Evolutionary conservation across 2,329 filamentous ascomycete species (phyloP).

Genomic region (Colletotrichum cereale): DNA sequence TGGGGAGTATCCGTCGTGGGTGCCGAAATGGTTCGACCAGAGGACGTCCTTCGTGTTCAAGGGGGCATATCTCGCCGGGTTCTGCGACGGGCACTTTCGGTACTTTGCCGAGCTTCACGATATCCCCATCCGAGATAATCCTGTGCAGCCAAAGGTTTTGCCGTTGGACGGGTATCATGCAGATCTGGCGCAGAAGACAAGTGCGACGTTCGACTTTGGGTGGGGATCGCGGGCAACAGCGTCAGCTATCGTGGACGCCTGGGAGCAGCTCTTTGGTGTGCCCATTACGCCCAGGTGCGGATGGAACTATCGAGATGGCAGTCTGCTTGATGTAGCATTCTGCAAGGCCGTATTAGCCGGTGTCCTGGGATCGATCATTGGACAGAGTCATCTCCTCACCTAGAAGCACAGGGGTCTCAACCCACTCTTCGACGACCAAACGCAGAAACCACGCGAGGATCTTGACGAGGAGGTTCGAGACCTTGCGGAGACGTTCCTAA

Average conservation of each 20-base stretch:
- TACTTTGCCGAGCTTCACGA: constrained; percentile 33
- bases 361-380: constrained; percentile 28
- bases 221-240: constrained; percentile 3
- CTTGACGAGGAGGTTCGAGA: constrained; percentile 10
- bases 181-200: constrained; percentile 23
- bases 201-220: constrained; percentile 7
- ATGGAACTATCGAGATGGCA: constrained; percentile 24
- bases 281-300: constrained; percentile 16
- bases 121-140: constrained; percentile 7
- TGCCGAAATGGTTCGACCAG: constrained; percentile 41
- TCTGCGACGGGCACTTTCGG: constrained; percentile 32
- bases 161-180: constrained; percentile 37
- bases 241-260: constrained; percentile 8
- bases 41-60: constrained; percentile 24
- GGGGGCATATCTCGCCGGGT: constrained; percentile 35
- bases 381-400: constrained; percentile 3
- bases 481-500: constrained; percentile 21
- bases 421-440: constrained; percentile 17
- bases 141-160: constrained; percentile 26
- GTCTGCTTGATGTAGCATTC: constrained; percentile 32
- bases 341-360: constrained; percentile 34
- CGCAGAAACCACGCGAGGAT: background rate
- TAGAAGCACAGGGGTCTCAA: constrained; percentile 19
- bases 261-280: constrained; percentile 7
- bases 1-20: constrained; percentile 39